Percentiles rank a stretch among this genome's conserved stretches.
These are phyloP conservation scores for Suhomyces anneliseae DNA, from an alignment of 1,139 yeast species.

Conservation along the genomic window DNA sequence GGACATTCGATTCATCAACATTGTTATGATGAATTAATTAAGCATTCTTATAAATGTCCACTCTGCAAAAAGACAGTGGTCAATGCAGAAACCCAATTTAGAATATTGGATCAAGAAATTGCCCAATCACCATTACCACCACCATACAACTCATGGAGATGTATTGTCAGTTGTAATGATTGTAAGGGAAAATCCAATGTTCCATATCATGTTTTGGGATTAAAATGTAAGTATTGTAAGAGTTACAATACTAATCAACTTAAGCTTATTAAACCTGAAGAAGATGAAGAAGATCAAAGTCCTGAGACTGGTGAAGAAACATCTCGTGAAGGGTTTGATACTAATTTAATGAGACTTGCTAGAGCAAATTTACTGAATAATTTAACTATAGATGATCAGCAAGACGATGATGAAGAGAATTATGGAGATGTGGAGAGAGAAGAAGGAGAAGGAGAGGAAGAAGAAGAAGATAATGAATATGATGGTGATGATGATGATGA, in stretches of 20 bases:
- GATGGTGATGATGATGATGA: slow-evolving; percentile 18
- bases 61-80: slow-evolving; percentile 80
- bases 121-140: slow-evolving; percentile 73
- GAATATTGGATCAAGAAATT: slow-evolving; percentile 83
- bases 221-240: slow-evolving; percentile 81
- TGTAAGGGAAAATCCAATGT: slow-evolving; percentile 82
- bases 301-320: slow-evolving; percentile 17
- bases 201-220: slow-evolving; percentile 79
- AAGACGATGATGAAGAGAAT: slow-evolving; percentile 23
- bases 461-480: slow-evolving; percentile 19
- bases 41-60: slow-evolving; percentile 87
- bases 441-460: slow-evolving; percentile 18
- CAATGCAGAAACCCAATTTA: slow-evolving; percentile 85
- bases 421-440: slow-evolving; percentile 21
- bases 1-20: slow-evolving; percentile 91
- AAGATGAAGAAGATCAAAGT: slow-evolving; percentile 29
- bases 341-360: slow-evolving; percentile 31
- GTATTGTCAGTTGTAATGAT: slow-evolving; percentile 82
- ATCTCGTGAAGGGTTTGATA: slow-evolving; percentile 13
- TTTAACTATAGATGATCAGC: slow-evolving; percentile 30
- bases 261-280: slow-evolving; percentile 59
- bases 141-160: slow-evolving; percentile 75
- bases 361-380: slow-evolving; percentile 40
- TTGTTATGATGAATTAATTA: slow-evolving; percentile 78
- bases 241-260: slow-evolving; percentile 83